Conservation (phyloP, 164 flowering plant species). For the Brasenia schreberi region DNA sequence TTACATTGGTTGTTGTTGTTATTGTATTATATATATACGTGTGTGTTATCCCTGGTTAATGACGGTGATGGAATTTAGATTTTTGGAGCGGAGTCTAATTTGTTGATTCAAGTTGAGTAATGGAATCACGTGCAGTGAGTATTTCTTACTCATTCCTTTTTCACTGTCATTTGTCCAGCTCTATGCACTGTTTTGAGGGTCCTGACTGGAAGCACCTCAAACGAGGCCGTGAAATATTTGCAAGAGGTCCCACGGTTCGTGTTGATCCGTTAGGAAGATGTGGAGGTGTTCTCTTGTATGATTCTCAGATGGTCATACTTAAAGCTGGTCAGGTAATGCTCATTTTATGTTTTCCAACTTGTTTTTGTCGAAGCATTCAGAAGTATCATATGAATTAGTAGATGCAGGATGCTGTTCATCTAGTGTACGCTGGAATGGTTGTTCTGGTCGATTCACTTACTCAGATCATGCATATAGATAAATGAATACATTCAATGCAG, state of each 20-base stretch:
- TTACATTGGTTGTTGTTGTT: no score
- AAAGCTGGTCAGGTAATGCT: conserved; percentile 79
- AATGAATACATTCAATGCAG: no score
- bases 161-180: conserved; percentile 31
- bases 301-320: conserved; percentile 82
- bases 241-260: conserved; percentile 81
- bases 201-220: conserved; percentile 85
- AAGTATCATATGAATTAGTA: not conserved
- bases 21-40: no score
- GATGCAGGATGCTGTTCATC: not conserved
- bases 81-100: no score
- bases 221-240: conserved; percentile 87
- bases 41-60: no score
- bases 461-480: no score
- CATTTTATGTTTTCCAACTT: not conserved
- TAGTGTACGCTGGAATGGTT: not conserved
- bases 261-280: conserved; percentile 96
- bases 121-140: not conserved
- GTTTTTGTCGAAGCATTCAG: not conserved
- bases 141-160: not conserved
- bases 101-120: no score
- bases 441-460: not conserved
- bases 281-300: conserved; percentile 81
- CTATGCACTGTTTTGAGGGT: conserved; percentile 98
- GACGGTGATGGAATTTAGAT: no score